Evolutionary conservation across 257 asterid species (phyloP).

Genomic region (Jacaranda copaia): DNA sequence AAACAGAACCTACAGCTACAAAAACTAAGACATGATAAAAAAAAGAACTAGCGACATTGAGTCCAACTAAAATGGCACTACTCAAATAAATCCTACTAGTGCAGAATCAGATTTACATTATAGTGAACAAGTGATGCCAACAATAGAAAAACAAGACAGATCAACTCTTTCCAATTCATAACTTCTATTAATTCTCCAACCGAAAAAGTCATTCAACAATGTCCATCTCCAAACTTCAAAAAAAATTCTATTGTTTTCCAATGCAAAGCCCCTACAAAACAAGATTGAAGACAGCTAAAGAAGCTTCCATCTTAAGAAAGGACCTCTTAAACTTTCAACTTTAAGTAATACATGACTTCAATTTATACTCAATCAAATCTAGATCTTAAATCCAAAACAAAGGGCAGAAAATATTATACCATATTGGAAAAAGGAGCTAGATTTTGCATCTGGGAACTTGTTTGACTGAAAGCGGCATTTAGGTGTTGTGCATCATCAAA

Average conservation of each 20-base stretch:
- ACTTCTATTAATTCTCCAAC: not conserved
- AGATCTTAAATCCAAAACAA: not conserved
- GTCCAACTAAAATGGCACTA: not conserved
- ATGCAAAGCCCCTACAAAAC: constrained; percentile 8
- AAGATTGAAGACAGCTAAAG: not conserved
- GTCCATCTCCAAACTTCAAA: not conserved
- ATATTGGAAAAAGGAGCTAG: constrained; percentile 55
- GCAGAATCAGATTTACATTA: too few species aligned
- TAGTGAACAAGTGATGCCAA: not conserved
- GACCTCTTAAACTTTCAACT: constrained; percentile 24
- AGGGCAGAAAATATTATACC: constrained; percentile 44
- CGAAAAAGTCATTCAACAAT: not conserved
- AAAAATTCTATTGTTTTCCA: not conserved
- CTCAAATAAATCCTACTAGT: too few species aligned
- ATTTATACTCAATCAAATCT: constrained; percentile 3
- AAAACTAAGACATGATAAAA: too few species aligned
- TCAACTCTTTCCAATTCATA: not conserved
- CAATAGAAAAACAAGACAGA: not conserved
- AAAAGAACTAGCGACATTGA: too few species aligned
- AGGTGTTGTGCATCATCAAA: constrained; percentile 58
- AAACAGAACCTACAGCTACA: too few species aligned
- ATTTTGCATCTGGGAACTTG: constrained; percentile 61
- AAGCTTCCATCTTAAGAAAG: not conserved
- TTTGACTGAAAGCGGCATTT: constrained; percentile 49
- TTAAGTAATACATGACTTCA: not conserved